Base-by-base conservation (phyloP, 306 rosid species). In the Sesbania bispinosa region DNA sequence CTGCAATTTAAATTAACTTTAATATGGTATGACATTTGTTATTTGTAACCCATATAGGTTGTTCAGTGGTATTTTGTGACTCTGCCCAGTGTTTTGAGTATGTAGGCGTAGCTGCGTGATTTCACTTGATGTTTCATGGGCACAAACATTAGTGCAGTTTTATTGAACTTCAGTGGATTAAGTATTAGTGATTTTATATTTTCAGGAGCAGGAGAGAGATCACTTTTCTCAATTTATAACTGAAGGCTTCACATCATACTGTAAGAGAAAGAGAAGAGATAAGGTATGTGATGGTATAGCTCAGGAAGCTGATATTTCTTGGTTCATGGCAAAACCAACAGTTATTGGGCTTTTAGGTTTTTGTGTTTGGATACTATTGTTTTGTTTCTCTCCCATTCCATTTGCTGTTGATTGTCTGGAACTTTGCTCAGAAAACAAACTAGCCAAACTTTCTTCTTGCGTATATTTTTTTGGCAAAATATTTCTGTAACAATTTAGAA, bases 241-340 rank as follows among this genome's bases (percentile, higher is more conserved):
- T 6, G 98, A 92, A 82, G 96, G 96, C 38, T 92, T 92, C 81
- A 88, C 88, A 24, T 85, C 96, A 52, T 92, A 92, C 80, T 92
- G 98, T 72, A 92, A 88, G 81, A 86, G 98, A 88, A 92, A 92
- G 84, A 92, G 98, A 84, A 88, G 98, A 83, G 96, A 92, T 64
- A 92, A 92, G 98, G 98, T 92, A 80, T 42, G 77, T 38, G 18
- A 46, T 29, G 3, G 27, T 78, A 2, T 41, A 51, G 72, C 58
- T 68, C 42, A 36, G 24, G 77, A 4, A 15, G 39, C 33, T 43
- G 29, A 48, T 57, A 14, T 24, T 71, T 65, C 19, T 73, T 16
- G 23, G 30, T 27, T 45, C 38, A 21, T 41, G 24, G 42, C 7
- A 72, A 69, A 72, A 10, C 62, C 20, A 4, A 14, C 51, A 16